Conservation (phyloP, 2,329 filamentous ascomycete genomes). For the Zelopaecilomyces penicillatus region DNA sequence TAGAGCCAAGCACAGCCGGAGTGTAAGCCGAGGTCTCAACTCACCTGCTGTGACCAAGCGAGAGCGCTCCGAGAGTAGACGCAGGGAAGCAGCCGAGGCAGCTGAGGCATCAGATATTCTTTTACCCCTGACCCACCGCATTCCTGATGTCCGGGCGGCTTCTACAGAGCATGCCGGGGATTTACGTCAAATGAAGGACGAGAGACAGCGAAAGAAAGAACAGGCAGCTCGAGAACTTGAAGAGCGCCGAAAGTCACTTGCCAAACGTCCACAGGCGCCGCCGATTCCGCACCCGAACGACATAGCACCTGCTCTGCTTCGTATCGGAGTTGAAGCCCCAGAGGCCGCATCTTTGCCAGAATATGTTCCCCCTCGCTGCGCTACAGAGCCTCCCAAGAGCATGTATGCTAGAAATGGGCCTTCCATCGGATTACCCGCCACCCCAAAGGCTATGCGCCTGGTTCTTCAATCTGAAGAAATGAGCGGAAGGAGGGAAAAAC, state of each 20-base stretch:
- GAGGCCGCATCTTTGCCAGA: constrained; percentile 32
- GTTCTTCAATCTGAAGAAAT: constrained; percentile 52
- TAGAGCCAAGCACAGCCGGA: constrained; percentile 45
- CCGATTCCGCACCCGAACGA: constrained; percentile 67
- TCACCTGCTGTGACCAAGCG: constrained; percentile 27
- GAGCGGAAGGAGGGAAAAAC: background rate
- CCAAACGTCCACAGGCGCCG: constrained; percentile 69
- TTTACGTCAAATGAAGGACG: constrained; percentile 47
- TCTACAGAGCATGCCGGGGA: constrained; percentile 45
- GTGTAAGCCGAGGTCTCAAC: constrained; percentile 33
- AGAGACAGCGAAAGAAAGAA: constrained; percentile 61
- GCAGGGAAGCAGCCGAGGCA: constrained; percentile 23
- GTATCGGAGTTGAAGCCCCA: constrained; percentile 32
- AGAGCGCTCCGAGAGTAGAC: constrained; percentile 33
- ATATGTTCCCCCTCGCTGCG: constrained; percentile 50
- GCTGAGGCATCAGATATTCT: constrained; percentile 22
- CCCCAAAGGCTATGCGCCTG: constrained; percentile 82
- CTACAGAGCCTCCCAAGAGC: constrained; percentile 52
- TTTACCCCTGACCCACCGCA: constrained; percentile 18
- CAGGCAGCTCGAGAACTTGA: constrained; percentile 78
- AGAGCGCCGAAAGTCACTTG: constrained; percentile 75
- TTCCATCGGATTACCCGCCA: constrained; percentile 75
- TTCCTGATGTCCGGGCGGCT: constrained; percentile 24
- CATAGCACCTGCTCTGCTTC: constrained; percentile 24
- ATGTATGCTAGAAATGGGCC: constrained; percentile 42